A percentile compares a stretch with the other conserved stretches of the same genome.
These are phyloP conservation scores for Blastomyces emzantsi DNA, from an alignment of 2,329 filamentous ascomycete genomes.

Conservation along the genomic window DNA sequence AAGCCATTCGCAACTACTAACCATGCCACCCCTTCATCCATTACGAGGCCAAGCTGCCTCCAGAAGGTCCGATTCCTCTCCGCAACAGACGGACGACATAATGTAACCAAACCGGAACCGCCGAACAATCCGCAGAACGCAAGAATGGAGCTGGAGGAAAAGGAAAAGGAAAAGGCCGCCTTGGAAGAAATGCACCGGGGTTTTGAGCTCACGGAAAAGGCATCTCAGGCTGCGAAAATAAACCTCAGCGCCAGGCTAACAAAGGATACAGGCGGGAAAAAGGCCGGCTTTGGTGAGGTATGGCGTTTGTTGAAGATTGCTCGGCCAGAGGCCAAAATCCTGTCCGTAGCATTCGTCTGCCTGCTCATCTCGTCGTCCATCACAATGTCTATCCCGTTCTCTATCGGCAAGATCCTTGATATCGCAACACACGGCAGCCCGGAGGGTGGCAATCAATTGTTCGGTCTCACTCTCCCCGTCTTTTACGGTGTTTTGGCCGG, in stretches of 20 bases:
- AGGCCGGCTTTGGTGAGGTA: conserved; percentile 64
- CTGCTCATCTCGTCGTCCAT: conserved; percentile 83
- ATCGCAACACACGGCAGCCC: conserved; percentile 66
- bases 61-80: conserved; percentile 24
- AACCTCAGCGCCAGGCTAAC: conserved; percentile 81
- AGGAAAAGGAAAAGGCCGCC: conserved; percentile 26
- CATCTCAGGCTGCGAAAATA: conserved; percentile 74
- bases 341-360: conserved; percentile 71
- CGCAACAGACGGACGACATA: conserved; percentile 17
- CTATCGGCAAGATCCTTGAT: conserved; percentile 91
- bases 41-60: conserved; percentile 10
- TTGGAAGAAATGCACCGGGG: conserved; percentile 47
- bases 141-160: conserved; percentile 16
- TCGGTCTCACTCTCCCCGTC: conserved; percentile 74
- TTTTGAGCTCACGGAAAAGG: conserved; percentile 71
- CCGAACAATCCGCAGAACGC: conserved; percentile 1
- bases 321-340: conserved; percentile 67
- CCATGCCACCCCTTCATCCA: conserved; percentile 12
- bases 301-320: conserved; percentile 85
- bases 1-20: conserved; percentile 16
- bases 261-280: conserved; percentile 52
- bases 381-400: conserved; percentile 94
- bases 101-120: not conserved
- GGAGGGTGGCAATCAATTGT: conserved; percentile 58
- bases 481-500: conserved; percentile 76